These are phyloP conservation scores for Austroboletus eburneus DNA, from an alignment of 768 basidiomycete species.

Conservation along the genomic window DNA sequence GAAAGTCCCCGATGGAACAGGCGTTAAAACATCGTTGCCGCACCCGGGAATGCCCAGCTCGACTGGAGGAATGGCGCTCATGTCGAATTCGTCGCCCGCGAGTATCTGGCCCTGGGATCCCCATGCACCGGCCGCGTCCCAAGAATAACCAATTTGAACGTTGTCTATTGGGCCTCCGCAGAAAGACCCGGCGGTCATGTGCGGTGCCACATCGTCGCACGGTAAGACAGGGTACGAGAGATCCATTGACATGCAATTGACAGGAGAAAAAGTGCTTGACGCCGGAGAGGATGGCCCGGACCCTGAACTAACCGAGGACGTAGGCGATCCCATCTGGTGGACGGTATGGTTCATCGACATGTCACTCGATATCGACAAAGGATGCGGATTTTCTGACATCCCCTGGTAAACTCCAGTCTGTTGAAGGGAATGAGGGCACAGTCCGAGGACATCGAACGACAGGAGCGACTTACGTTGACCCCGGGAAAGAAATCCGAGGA, in stretches of 20 bases:
- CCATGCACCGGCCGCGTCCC: constrained; percentile 33
- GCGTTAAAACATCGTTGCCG: constrained; percentile 24
- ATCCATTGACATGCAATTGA: constrained; percentile 13
- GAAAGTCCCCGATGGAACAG: constrained; percentile 11
- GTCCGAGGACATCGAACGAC: constrained; percentile 5
- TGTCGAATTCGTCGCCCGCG: constrained; percentile 62
- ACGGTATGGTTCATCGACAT: constrained; percentile 37
- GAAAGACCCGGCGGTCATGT: constrained; percentile 12
- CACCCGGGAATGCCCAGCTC: constrained; percentile 53
- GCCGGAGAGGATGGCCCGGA: constrained; percentile 51
- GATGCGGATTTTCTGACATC: constrained; percentile 43
- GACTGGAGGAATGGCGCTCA: constrained; percentile 60
- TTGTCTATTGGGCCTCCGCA: constrained; percentile 22
- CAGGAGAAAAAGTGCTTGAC: constrained; percentile 49
- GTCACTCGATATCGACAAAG: constrained; percentile 42
- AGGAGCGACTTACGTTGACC: constrained; percentile 38
- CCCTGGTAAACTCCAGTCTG: constrained; percentile 49
- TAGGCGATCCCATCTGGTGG: constrained; percentile 47
- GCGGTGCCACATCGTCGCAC: constrained; percentile 13
- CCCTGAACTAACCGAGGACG: constrained; percentile 43
- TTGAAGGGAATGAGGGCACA: constrained; percentile 1
- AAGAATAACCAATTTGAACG: constrained; percentile 31
- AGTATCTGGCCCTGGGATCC: constrained; percentile 36
- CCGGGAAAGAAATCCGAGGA: constrained; percentile 25
- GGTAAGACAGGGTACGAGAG: constrained; percentile 20